Base-by-base conservation (phyloP, 306 rosid genomes). In the Lithocarpus polystachyus region DNA sequence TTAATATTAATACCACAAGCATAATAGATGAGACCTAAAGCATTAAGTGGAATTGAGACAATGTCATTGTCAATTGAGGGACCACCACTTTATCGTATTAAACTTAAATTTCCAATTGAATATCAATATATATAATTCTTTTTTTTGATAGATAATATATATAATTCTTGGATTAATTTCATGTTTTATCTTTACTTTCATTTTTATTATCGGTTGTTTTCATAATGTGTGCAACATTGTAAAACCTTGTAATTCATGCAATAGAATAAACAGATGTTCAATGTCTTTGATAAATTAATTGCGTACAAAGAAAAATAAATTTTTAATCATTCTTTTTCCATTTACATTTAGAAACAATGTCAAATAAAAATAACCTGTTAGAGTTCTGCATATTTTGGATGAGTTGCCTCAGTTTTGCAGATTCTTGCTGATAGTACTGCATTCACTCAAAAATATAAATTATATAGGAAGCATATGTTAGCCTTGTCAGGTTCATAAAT, bases 351-450 rank as follows among this genome's bases (percentile, higher is more conserved):
- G 53, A 67, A 55, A 68, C 4, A 28, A 35, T 17, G 72, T 59
- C 45, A 29, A 57, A 6, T 56, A 62, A 5, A 40, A 18, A 40
- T 73, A 31, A 94, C 99, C 97, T 92, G 88, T 95, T 91, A 29
- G 97, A 92, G 82, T 91, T 95, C 81, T 95, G 99, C 84, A 95
- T 88, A 95, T 91, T 90, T 75, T 92, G 97, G 60, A 95, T 95
- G 67, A 92, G 99, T 72, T 95, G 97, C 81, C 94, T 83, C 83
- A 95, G 87, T 86, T 91, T 95, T 56, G 97, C 94, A 19, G 99
- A 95, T 85, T 95, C 97, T 87, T 91, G 98, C 68, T 95, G 99
- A 82, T 91, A 95, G 78, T 94, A 94, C 98, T 94, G 68, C 73
- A 77, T 75, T 31, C 72, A 77, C 55, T 82, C 23, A 33, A 14